These are phyloP conservation scores for Aspergillus nidulans DNA, from an alignment of 495 filamentous ascomycete species.

Conservation along the genomic window DNA sequence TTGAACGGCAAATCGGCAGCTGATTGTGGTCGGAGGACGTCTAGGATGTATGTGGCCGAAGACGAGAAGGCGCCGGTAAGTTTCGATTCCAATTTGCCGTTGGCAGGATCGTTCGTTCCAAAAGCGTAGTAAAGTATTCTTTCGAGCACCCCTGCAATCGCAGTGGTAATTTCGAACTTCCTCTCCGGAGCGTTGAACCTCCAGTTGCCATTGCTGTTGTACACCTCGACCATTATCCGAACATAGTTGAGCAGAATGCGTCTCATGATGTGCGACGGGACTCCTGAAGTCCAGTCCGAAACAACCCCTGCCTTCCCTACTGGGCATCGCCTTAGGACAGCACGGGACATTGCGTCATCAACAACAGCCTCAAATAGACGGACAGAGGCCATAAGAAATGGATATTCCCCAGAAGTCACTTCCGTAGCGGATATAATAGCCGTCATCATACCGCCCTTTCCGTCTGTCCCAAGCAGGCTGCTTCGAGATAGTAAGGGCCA, in stretches of 20 bases:
- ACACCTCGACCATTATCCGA: conserved; percentile 69
- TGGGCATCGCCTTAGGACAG: conserved; percentile 65
- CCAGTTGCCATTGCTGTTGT: conserved; percentile 79
- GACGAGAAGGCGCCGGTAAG: conserved; percentile 60
- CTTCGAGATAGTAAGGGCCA: conserved; percentile 87
- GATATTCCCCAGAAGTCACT: conserved; percentile 67
- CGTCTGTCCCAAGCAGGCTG: conserved; percentile 65
- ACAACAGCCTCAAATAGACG: conserved; percentile 69
- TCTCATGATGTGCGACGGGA: conserved; percentile 72
- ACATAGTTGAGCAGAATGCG: conserved; percentile 67
- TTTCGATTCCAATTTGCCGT: conserved; percentile 48
- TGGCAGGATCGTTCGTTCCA: conserved; percentile 58
- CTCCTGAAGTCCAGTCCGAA: conserved; percentile 59
- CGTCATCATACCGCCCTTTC: conserved; percentile 67
- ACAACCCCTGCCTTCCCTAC: conserved; percentile 47
- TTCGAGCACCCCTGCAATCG: conserved; percentile 63
- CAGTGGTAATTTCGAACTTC: conserved; percentile 54
- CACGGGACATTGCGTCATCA: conserved; percentile 67
- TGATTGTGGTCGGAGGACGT: conserved; percentile 67
- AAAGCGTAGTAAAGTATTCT: conserved; percentile 67
- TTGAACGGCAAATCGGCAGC: conserved; percentile 67
- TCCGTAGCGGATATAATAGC: conserved; percentile 72
- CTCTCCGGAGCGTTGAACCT: conserved; percentile 66
- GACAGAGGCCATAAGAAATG: conserved; percentile 68
- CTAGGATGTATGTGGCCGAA: conserved; percentile 68